Conservation (phyloP, 305 asterid genomes). For the Nicotiana rustica region DNA sequence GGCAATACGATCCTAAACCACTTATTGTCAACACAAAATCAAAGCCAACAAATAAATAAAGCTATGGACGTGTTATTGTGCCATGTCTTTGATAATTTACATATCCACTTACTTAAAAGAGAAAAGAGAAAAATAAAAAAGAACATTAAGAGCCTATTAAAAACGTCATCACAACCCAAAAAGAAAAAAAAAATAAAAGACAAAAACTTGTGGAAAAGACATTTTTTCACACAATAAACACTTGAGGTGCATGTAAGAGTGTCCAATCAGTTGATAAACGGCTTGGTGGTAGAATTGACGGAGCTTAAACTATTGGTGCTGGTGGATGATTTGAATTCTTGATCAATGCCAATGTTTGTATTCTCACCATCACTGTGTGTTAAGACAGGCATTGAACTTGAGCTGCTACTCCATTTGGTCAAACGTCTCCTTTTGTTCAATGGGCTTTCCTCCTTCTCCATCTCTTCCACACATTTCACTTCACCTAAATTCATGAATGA, state of each 20-base stretch:
- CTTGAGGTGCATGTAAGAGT: not conserved
- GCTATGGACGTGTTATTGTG: not conserved
- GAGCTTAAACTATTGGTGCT: not conserved
- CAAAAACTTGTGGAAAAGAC: not conserved
- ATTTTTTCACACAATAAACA: no score
- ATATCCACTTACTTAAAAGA: not conserved
- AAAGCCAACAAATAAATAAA: not conserved
- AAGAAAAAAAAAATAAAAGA: not conserved
- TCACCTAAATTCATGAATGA: not conserved
- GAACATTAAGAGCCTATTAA: not conserved
- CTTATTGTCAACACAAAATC: not conserved
- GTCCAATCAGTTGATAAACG: not conserved
- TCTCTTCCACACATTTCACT: not conserved
- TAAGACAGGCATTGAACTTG: slow-evolving; percentile 23
- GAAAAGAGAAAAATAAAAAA: no score
- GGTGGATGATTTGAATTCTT: not conserved
- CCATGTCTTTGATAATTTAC: not conserved
- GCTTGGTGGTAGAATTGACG: not conserved
- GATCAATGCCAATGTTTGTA: not conserved
- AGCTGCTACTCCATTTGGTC: not conserved
- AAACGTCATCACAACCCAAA: not conserved
- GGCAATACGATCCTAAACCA: not conserved
- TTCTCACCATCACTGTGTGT: not conserved
- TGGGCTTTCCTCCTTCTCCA: slow-evolving; percentile 13
- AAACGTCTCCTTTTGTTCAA: slow-evolving; percentile 27